Evolutionary conservation across 805 yeast genomes (phyloP).

Genomic region (Clavispora vitiphila): DNA sequence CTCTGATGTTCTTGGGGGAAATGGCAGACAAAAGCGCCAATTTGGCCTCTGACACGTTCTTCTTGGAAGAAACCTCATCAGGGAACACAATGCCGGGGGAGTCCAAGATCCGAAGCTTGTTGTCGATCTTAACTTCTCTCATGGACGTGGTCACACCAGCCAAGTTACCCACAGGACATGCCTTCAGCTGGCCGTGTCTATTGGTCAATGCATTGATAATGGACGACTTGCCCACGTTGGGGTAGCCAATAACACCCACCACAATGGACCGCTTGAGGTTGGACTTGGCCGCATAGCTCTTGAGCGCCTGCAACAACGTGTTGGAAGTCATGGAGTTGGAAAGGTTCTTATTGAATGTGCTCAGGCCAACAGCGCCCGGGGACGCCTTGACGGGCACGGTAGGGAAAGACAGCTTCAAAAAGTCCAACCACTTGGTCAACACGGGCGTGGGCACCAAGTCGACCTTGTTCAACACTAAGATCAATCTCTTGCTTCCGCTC

Average conservation of each 20-base stretch:
- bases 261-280: conserved; percentile 84
- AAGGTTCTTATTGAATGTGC: conserved; percentile 67
- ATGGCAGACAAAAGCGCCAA: conserved; percentile 82
- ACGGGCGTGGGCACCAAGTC: conserved; percentile 87
- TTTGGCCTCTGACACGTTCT: conserved; percentile 63
- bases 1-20: conserved; percentile 79
- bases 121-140: conserved; percentile 89
- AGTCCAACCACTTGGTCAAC: conserved; percentile 77
- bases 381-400: conserved; percentile 85
- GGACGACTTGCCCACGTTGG: conserved; percentile 95
- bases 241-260: conserved; percentile 96
- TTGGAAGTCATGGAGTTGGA: conserved; percentile 68
- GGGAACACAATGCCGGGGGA: conserved; percentile 99
- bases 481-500: conserved; percentile 75
- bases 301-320: conserved; percentile 72
- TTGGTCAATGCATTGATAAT: conserved; percentile 84
- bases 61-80: conserved; percentile 37
- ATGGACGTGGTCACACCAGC: conserved; percentile 95
- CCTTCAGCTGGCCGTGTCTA: conserved; percentile 68
- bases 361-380: conserved; percentile 63
- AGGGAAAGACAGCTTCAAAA: conserved; percentile 79
- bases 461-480: conserved; percentile 83
- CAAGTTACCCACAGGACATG: conserved; percentile 95
- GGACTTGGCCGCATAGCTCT: conserved; percentile 77
- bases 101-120: conserved; percentile 81